These are phyloP conservation scores for Vaccinium corymbosum DNA, from an alignment of 148 eudicot genomes.

Conservation along the genomic window DNA sequence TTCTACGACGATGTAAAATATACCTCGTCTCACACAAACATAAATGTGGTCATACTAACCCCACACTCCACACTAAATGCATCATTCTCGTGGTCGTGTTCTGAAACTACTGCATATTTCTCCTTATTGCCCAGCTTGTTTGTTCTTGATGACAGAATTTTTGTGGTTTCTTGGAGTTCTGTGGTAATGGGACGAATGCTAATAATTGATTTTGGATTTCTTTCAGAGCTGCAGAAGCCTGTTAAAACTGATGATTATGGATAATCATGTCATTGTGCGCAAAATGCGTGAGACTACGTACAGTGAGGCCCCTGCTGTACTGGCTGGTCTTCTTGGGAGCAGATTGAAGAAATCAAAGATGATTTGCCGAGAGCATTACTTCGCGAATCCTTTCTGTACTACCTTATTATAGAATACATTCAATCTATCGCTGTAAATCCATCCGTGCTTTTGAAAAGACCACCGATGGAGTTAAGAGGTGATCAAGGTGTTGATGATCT, in stretches of 20 bases:
- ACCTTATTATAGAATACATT: slow-evolving; percentile 30
- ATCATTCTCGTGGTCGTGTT: background rate
- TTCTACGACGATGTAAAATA: background rate
- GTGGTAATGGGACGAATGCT: background rate
- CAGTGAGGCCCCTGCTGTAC: slow-evolving; percentile 52
- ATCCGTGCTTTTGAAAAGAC: background rate
- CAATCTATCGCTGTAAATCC: background rate
- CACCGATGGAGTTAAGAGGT: background rate
- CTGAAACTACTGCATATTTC: background rate
- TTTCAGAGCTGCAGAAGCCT: slow-evolving; percentile 74
- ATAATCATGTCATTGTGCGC: slow-evolving; percentile 58
- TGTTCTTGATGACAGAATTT: background rate
- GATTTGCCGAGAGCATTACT: slow-evolving; percentile 62
- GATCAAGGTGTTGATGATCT: background rate
- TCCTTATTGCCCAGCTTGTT: background rate
- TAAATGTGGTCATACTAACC: background rate
- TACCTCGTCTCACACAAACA: background rate
- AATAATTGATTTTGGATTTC: slow-evolving; percentile 4
- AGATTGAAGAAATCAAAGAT: slow-evolving; percentile 35
- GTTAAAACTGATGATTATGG: slow-evolving; percentile 68
- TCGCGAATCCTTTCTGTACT: slow-evolving; percentile 73
- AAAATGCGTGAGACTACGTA: slow-evolving; percentile 62
- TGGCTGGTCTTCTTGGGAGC: slow-evolving; percentile 46
- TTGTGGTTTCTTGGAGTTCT: background rate
- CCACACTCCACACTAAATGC: background rate